Evolutionary conservation across 257 asterid species (phyloP).

Genomic region (Eustoma russellianum): DNA sequence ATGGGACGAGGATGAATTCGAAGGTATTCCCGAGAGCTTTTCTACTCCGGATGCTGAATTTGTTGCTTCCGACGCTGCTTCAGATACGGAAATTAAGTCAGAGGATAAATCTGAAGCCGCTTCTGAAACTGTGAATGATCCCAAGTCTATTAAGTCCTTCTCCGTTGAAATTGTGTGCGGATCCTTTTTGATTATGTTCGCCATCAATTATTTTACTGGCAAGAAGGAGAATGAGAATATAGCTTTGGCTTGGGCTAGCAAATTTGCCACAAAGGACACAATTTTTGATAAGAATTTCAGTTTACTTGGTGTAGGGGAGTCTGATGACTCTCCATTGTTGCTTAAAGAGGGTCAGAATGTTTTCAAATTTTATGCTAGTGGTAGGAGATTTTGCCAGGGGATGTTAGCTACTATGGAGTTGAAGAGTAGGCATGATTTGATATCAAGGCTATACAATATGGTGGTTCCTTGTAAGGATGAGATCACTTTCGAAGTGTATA

Average conservation of each 20-base stretch:
- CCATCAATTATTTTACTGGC: conserved; percentile 39
- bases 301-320: conserved; percentile 76
- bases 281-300: conserved; percentile 86
- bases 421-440: conserved; percentile 88
- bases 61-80: conserved; percentile 19
- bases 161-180: conserved; percentile 62
- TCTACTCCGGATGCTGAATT: conserved; percentile 19
- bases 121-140: conserved; percentile 3
- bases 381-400: conserved; percentile 90
- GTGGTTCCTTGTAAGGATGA: conserved; percentile 90
- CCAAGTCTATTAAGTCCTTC: conserved; percentile 33
- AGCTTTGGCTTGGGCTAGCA: conserved; percentile 75
- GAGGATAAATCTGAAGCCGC: conserved; percentile 12
- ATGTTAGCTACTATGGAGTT: conserved; percentile 91
- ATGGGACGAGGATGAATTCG: conserved; percentile 97
- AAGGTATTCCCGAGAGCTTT: conserved; percentile 51
- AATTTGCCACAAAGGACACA: conserved; percentile 56
- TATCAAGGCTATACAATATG: conserved; percentile 71
- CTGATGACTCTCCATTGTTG: conserved; percentile 69
- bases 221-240: conserved; percentile 41
- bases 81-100: conserved; percentile 20
- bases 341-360: conserved; percentile 75
- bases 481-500: conserved; percentile 80
- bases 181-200: conserved; percentile 58
- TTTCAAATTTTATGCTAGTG: conserved; percentile 80